These are phyloP conservation scores for Nyctanthes arbortristis DNA, from an alignment of 257 asterid genomes.

Conservation along the genomic window DNA sequence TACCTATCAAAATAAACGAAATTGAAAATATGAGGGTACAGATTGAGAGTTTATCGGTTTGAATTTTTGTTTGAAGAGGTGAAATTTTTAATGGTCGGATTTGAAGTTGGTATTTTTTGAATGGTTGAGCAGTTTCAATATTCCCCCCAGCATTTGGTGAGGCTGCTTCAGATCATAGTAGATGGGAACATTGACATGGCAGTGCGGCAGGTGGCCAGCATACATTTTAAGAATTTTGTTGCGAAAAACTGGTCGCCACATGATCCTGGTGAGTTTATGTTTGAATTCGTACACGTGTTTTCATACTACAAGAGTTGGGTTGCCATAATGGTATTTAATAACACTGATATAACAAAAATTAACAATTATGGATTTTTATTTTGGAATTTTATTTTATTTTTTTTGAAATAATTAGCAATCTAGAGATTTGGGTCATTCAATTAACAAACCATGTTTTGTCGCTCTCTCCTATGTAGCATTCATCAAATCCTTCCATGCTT, in stretches of 20 bases:
- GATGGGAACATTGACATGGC: constrained; percentile 79
- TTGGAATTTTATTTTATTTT: neutral
- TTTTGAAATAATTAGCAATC: neutral
- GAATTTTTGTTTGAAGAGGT: neutral
- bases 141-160: constrained; percentile 92
- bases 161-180: constrained; percentile 91
- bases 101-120: constrained; percentile 15
- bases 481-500: neutral
- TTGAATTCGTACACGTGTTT: neutral
- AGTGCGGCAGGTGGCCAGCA: constrained; percentile 96
- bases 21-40: neutral
- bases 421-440: neutral
- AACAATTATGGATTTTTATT: neutral
- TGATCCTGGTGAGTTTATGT: constrained; percentile 54
- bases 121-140: constrained; percentile 64
- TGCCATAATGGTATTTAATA: neutral
- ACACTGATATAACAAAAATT: neutral
- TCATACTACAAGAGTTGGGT: neutral
- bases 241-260: constrained; percentile 87
- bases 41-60: constrained; percentile 12
- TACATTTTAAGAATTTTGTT: constrained; percentile 87
- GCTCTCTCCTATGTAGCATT: neutral
- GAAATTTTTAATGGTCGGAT: constrained; percentile 9
- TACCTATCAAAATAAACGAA: constrained; percentile 7
- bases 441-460: neutral